Conservation (phyloP, 83 land plant genomes). For the Thuja plicata region DNA sequence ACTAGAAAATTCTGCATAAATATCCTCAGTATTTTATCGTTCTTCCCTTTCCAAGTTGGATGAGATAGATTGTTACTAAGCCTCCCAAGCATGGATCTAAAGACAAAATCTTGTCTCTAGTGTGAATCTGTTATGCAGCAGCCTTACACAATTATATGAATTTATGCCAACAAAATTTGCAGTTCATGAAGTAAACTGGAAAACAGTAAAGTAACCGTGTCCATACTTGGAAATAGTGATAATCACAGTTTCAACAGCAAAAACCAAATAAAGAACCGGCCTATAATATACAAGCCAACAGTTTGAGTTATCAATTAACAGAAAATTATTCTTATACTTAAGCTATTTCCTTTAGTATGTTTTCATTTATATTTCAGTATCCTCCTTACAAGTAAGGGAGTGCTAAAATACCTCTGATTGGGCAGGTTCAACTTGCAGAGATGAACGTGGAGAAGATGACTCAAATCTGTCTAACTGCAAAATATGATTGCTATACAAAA, state of each 20-base stretch:
- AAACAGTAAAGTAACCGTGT: neutral
- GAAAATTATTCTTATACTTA: neutral
- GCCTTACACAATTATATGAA: neutral
- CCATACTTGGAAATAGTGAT: neutral
- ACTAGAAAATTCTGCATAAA: neutral
- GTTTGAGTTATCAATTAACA: neutral
- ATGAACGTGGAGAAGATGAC: neutral
- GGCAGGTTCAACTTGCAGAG: neutral
- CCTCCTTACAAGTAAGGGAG: neutral
- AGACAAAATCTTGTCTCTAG: neutral
- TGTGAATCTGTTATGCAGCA: neutral
- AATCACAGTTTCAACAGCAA: neutral
- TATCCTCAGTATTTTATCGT: neutral
- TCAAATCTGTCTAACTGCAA: constrained; percentile 1
- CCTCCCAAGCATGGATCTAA: neutral
- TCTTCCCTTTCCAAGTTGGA: neutral
- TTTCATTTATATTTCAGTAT: neutral
- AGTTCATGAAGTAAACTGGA: neutral
- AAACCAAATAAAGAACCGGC: neutral
- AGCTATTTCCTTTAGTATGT: neutral
- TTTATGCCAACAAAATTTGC: neutral
- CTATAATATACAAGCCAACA: neutral
- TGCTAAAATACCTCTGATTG: constrained; percentile 1
- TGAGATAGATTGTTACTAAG: neutral
- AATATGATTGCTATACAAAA: neutral